A percentile compares a stretch with the other conserved stretches of the same genome.
These are phyloP conservation scores for Cutaneotrichosporon dermatis DNA, from an alignment of 1,284 basidiomycete genomes.

Conservation along the genomic window DNA sequence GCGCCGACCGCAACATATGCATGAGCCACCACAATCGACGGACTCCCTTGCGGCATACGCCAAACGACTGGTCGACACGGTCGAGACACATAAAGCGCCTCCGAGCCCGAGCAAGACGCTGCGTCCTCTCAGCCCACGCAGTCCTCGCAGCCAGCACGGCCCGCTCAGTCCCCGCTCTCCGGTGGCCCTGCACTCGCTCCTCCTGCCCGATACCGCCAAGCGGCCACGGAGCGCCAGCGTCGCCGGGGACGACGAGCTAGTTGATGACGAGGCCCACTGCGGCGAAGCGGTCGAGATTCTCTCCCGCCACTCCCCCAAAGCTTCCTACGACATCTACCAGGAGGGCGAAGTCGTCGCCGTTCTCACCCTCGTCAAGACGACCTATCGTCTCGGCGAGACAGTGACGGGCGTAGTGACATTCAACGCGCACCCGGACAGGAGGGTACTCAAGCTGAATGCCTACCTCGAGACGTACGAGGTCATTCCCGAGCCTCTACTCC, in stretches of 20 bases:
- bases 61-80: constrained; percentile 30
- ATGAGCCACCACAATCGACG: constrained; percentile 8
- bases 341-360: constrained; percentile 80
- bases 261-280: constrained; percentile 52
- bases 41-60: constrained; percentile 34
- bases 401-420: constrained; percentile 78
- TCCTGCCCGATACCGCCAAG: too few species aligned
- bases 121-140: background rate
- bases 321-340: constrained; percentile 88
- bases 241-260: constrained; percentile 41
- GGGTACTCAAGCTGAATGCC: constrained; percentile 62
- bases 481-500: constrained; percentile 57
- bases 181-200: too few species aligned
- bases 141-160: background rate
- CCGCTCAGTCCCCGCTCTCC: too few species aligned
- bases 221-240: constrained; percentile 13
- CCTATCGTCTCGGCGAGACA: constrained; percentile 83
- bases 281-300: constrained; percentile 85
- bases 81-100: constrained; percentile 8
- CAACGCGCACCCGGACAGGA: constrained; percentile 55
- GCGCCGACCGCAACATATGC: background rate
- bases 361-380: constrained; percentile 82
- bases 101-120: constrained; percentile 14
- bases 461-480: constrained; percentile 79
- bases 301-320: constrained; percentile 81